Evolutionary conservation across 2,329 filamentous ascomycete genomes (phyloP), one percentile per base, ranked within the genome.

Genomic region (Aspergillus melleus): DNA sequence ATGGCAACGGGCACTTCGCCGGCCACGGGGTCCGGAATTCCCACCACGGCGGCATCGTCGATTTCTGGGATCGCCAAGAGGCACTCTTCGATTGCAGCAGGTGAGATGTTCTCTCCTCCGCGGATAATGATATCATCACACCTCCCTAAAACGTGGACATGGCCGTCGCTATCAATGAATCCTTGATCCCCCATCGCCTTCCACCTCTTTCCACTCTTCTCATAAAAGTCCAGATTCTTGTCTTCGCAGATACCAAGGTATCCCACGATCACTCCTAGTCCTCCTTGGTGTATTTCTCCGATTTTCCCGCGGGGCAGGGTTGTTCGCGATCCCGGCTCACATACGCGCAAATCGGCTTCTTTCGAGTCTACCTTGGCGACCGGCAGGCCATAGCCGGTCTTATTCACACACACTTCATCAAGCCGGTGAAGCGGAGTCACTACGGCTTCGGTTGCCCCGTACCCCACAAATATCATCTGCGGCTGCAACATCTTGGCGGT

Each of bases 81-180:
- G 50, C 57, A 54, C 14, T 54, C 26, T 46, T 59, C 57, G 9
- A 59, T 54, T 11, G 49, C 54, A 1, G 50, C n/a, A 20, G 57
- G 57, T 29, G 57, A 55, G 22, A 59, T 59, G 47, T 59, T 59
- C 46, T 59, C 57, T 8, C 57, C 57, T 26, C 57, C 57, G 14
- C 57, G 57, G 16, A 59, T 59, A 26, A 59, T 59, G 14, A 59
- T 29, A n/a, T 59, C 57, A 14, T 59, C 50, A 19, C 51, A 55
- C 26, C 57, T 54, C 24, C 57, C 57, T 6, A 59, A 20, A 20
- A 59, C 24, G 26, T 54, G 51, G 12, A 59, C 29, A n/a, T 51
- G 22, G 16, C 57, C 52, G 1, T 54, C 44, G 19, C 42, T 8
- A 8, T 59, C 52, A 29, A 59, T 50, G 22, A 51, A 55, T 20